Percentiles rank a stretch among this genome's conserved stretches.
Conservation (phyloP, 371 early-diverging fungal species). For the Apophysomyces variabilis region DNA sequence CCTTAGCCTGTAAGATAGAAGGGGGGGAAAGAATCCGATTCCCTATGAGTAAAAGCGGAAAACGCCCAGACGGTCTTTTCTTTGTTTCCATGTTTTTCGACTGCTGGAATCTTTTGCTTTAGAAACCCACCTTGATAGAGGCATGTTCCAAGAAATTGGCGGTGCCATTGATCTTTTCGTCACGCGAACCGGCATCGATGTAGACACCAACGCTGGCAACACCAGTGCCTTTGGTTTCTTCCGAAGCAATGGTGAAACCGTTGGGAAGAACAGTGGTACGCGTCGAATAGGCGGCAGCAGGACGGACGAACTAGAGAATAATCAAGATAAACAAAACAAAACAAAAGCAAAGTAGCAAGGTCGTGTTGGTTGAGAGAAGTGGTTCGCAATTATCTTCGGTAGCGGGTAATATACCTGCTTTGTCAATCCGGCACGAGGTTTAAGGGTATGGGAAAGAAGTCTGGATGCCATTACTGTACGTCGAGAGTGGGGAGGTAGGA, state of each 20-base stretch:
- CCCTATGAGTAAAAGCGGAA: no score
- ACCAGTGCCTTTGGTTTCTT: constrained; percentile 81
- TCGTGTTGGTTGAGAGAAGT: no score
- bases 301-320: constrained; percentile 43
- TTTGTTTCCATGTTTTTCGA: not conserved
- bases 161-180: constrained; percentile 90
- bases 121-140: constrained; percentile 83
- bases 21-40: no score
- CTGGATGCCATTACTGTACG: constrained; percentile 4
- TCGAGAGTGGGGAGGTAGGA: constrained; percentile 11
- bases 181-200: constrained; percentile 93
- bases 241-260: constrained; percentile 92
- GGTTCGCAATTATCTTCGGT: no score
- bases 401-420: constrained; percentile 1
- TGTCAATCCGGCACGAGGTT: not conserved
- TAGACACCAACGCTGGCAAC: constrained; percentile 96
- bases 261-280: constrained; percentile 82
- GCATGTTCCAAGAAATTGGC: constrained; percentile 96
- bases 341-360: no score
- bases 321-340: no score
- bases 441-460: constrained; percentile 6
- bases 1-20: constrained; percentile 19
- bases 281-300: constrained; percentile 56
- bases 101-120: no score
- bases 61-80: no score